Evolutionary conservation across 1,284 basidiomycete species (phyloP).

Genomic region (Cryptococcus sp.): DNA sequence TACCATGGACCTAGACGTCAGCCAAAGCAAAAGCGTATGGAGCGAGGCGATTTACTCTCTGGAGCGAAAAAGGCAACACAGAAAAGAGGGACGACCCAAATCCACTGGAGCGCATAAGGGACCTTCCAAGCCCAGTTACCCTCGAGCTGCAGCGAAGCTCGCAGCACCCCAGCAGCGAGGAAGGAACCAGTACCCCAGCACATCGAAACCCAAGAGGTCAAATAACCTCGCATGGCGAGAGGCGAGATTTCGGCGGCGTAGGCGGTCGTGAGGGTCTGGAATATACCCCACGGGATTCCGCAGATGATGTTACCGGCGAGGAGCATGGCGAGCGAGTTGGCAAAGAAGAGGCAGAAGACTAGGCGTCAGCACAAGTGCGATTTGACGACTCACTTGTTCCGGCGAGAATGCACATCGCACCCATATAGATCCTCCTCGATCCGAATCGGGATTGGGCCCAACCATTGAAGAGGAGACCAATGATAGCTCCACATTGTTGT

Average conservation of each 20-base stretch:
- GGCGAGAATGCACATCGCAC: slow-evolving; percentile 20
- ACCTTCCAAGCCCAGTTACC: slow-evolving; percentile 26
- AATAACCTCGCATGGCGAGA: slow-evolving; percentile 36
- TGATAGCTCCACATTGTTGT: slow-evolving; percentile 35
- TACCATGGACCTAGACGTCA: slow-evolving; percentile 23
- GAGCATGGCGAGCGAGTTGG: slow-evolving; percentile 22
- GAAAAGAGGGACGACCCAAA: slow-evolving; percentile 35
- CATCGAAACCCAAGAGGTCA: slow-evolving; percentile 36
- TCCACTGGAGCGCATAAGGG: slow-evolving; percentile 32
- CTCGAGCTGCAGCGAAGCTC: slow-evolving; percentile 12
- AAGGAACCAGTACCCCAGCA: slow-evolving; percentile 41
- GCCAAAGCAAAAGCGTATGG: background rate
- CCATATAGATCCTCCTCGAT: slow-evolving; percentile 25
- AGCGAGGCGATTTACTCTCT: slow-evolving; percentile 9
- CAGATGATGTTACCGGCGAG: slow-evolving; percentile 28
- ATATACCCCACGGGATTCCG: slow-evolving; percentile 45
- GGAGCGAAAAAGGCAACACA: slow-evolving; percentile 31
- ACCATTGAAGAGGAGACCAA: slow-evolving; percentile 40
- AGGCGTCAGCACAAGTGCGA: background rate
- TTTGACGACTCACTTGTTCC: slow-evolving; percentile 35
- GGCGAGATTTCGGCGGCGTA: slow-evolving; percentile 42
- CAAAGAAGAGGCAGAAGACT: slow-evolving; percentile 39
- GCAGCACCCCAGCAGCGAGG: slow-evolving; percentile 36
- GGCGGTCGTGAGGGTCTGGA: slow-evolving; percentile 46
- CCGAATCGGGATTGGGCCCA: slow-evolving; percentile 37